Evolutionary conservation across 495 filamentous ascomycete genomes (phyloP).

Genomic region (Letharia columbiana): DNA sequence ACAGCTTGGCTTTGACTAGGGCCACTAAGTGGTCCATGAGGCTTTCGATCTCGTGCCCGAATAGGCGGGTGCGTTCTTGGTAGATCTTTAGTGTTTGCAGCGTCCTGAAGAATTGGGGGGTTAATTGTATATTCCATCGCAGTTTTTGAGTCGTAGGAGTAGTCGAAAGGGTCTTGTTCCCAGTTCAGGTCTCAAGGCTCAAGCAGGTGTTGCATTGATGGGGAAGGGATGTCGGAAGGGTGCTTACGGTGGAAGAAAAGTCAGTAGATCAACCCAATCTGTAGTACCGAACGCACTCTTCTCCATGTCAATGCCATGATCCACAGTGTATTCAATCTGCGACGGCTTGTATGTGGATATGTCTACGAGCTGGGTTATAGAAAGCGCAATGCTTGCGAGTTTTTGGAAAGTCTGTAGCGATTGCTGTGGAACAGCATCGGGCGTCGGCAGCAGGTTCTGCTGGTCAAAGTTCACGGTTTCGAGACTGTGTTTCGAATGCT

Average conservation of each 20-base stretch:
- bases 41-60: not conserved
- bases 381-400: not conserved
- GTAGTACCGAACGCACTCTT: not conserved
- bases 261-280: not conserved
- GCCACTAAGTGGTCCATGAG: not conserved
- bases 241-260: not conserved
- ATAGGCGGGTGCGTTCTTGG: not conserved
- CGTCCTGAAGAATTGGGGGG: not conserved
- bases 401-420: not conserved
- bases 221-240: not conserved
- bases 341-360: not conserved
- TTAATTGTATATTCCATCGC: not conserved
- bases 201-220: not conserved
- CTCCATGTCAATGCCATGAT: not conserved
- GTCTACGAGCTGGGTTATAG: not conserved
- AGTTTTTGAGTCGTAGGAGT: not conserved
- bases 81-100: not conserved
- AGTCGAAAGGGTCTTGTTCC: not conserved
- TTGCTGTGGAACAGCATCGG: not conserved
- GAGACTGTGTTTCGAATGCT: not conserved
- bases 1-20: not conserved
- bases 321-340: not conserved
- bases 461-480: not conserved
- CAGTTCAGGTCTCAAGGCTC: not conserved
- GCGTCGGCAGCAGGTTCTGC: not conserved